Evolutionary conservation across 1,284 basidiomycete species (phyloP).

Genomic region (Hortiboletus rubellus): DNA sequence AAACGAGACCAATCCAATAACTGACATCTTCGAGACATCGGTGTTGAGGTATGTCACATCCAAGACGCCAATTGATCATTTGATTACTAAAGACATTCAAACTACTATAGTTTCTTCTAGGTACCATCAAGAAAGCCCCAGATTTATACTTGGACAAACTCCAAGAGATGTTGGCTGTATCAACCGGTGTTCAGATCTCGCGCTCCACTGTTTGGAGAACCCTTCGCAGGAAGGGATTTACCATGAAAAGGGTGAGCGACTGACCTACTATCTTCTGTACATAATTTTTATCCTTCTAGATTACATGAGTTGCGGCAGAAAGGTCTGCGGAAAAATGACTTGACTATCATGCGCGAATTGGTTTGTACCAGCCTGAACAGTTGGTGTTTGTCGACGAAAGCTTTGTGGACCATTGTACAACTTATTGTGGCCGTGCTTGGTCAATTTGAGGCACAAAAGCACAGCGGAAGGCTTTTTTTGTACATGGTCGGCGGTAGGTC

Average conservation of each 20-base stretch:
- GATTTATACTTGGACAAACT: not conserved
- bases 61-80: no score
- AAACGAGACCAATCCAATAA: no score
- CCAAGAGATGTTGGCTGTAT: not conserved
- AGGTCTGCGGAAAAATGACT: slow-evolving; percentile 21
- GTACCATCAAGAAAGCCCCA: not conserved
- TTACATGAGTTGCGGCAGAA: slow-evolving; percentile 28
- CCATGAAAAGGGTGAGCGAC: slow-evolving; percentile 24
- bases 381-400: not conserved
- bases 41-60: not conserved
- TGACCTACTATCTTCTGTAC: not conserved
- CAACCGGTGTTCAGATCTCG: not conserved
- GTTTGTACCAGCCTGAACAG: not conserved
- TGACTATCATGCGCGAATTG: slow-evolving; percentile 22
- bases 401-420: not conserved
- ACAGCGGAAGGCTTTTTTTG: not conserved
- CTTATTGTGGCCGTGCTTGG: not conserved
- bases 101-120: not conserved
- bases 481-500: not conserved
- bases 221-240: not conserved
- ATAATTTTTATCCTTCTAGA: slow-evolving; percentile 8
- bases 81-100: no score
- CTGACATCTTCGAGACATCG: no score
- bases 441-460: not conserved
- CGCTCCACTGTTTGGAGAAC: not conserved